These are phyloP conservation scores for Triangularia verruculosa DNA, from an alignment of 2,329 filamentous ascomycete species.

Conservation along the genomic window DNA sequence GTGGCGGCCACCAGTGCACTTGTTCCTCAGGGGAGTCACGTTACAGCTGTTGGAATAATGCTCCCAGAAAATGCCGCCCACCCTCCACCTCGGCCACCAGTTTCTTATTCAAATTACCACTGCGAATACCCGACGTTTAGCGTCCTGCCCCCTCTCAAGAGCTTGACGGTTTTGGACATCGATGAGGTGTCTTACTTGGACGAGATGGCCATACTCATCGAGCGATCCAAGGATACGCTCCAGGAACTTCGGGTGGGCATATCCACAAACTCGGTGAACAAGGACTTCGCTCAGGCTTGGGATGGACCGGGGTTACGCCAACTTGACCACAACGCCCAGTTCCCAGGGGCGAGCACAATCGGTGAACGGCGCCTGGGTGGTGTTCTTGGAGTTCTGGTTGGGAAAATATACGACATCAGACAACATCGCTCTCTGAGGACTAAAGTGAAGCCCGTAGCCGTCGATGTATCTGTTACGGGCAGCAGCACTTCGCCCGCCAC, in stretches of 20 bases:
- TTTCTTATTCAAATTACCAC: constrained; percentile 50
- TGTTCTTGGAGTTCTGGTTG: constrained; percentile 65
- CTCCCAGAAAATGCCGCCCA: constrained; percentile 32
- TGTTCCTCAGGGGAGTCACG: constrained; percentile 36
- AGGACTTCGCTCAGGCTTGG: constrained; percentile 60
- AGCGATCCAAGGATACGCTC: constrained; percentile 63
- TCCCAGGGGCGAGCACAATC: constrained; percentile 56
- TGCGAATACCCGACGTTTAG: constrained; percentile 81
- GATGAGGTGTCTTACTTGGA: constrained; percentile 81
- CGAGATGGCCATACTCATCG: constrained; percentile 75
- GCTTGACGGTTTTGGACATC: constrained; percentile 73
- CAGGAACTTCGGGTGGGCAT: constrained; percentile 73
- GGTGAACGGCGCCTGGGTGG: constrained; percentile 65
- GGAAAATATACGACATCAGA: constrained; percentile 61
- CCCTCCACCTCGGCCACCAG: constrained; percentile 37
- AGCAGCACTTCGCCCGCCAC: constrained; percentile 2
- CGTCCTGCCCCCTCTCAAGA: constrained; percentile 70
- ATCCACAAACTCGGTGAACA: constrained; percentile 45
- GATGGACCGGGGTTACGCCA: constrained; percentile 61
- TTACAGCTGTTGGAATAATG: constrained; percentile 43
- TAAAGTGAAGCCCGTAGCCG: constrained; percentile 9
- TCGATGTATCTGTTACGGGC: neutral
- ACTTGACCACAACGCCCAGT: constrained; percentile 56
- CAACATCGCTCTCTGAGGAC: constrained; percentile 11
- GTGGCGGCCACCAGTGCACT: constrained; percentile 23